These are phyloP conservation scores for Pythium aquatile DNA, from an alignment of 352 stramenopile species.

Conservation along the genomic window DNA sequence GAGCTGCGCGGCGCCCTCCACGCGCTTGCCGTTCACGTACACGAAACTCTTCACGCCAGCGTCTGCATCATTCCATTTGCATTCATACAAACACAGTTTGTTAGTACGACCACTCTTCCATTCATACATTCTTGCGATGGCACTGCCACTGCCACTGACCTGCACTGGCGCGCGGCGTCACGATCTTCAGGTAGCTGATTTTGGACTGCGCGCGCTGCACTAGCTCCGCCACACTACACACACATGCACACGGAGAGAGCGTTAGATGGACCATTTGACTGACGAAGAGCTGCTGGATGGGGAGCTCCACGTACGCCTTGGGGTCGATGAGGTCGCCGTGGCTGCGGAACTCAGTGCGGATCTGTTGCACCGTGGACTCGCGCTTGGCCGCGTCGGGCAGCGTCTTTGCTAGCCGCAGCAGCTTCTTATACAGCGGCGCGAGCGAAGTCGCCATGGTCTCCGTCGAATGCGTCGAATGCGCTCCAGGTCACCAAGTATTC, in stretches of 20 bases:
- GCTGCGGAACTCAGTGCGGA: conserved; percentile 72
- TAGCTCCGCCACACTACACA: conserved; percentile 53
- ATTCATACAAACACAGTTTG: too few relatives aligned
- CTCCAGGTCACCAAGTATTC: not conserved
- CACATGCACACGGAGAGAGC: not conserved
- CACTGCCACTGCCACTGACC: conserved; percentile 29
- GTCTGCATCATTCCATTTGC: conserved; percentile 30
- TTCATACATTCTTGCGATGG: not conserved
- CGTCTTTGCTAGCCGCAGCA: conserved; percentile 73
- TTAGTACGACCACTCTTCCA: not conserved
- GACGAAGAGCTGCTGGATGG: not conserved
- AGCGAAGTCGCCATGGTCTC: conserved; percentile 28
- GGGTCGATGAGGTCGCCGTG: conserved; percentile 57
- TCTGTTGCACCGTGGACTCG: conserved; percentile 60
- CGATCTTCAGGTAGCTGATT: conserved; percentile 85
- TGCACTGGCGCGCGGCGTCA: conserved; percentile 62
- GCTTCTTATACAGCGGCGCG: conserved; percentile 78
- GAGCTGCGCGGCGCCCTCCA: conserved; percentile 35
- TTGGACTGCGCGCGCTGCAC: conserved; percentile 80
- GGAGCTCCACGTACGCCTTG: conserved; percentile 49
- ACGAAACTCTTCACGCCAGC: conserved; percentile 76
- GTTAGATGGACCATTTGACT: not conserved
- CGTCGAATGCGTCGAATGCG: not conserved
- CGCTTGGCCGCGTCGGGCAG: conserved; percentile 66
- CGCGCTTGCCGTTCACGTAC: conserved; percentile 78